Evolutionary conservation across 2,329 filamentous ascomycete genomes (phyloP), one percentile per base, ranked within the genome.

Genomic region (Tolypocladium tropicale): DNA sequence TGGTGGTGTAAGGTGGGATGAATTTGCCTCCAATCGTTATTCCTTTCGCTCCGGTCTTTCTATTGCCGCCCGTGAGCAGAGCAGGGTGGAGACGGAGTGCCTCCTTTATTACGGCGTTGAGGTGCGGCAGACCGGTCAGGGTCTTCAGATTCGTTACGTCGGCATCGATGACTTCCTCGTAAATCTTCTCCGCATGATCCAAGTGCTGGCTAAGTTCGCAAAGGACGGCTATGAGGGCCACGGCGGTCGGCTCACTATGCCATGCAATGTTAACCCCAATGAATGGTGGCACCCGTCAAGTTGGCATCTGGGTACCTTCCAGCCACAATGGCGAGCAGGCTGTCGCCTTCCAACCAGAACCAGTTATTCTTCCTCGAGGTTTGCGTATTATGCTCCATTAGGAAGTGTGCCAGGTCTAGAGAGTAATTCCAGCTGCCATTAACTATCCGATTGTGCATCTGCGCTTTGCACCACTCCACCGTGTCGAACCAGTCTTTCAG

Each of bases 401-500:
- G 32, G 49, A 53, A 56, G 16, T 57, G 52, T 9, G 43, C 25
- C 25, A 54, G n/a, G 23, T 56, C 55, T 25, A 34, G 46, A 14
- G 55, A 54, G 41, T 53, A 48, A 9, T 52, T 56, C 1, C 55
- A 23, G 36, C 41, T 46, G 25, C 52, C 48, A 16, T 39, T 36
- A 21, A 57, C 49, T 14, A 63, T 49, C 43, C 54, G 59, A 14
- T 58, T 33, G 2, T 39, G 34, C 57, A 61, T 62, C 49, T 62
- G 62, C 33, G 48, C 41, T 49, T 59, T 54, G 25, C 60, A 60
- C 64, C 65, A 67, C 12, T 56, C 60, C 14, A 58, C 54, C 41
- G 57, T 60, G 28, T 61, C 52, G 43, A 57, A 56, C 65, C 64
- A 67, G 57, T 65, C 62, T 51, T 55, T 57, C 32, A 65, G 48